Evolutionary conservation across 2,329 filamentous ascomycete species (phyloP), one percentile per base, ranked within the genome.

Genomic region (Keithomyces neogunnii): DNA sequence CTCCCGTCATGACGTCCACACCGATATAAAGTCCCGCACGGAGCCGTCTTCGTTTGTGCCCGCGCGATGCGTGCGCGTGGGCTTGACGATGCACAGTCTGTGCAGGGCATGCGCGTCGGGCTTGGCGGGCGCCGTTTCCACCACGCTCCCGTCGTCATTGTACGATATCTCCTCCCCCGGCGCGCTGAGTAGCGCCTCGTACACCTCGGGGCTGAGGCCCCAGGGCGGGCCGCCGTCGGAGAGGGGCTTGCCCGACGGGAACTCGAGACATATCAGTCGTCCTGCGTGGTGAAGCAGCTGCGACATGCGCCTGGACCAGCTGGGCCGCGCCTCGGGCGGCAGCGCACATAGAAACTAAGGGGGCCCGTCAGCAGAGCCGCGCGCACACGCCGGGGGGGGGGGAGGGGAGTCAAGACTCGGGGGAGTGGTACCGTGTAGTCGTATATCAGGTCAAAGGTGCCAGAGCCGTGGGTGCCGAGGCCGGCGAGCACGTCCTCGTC

Each of bases 221-320:
- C 81, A 91, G 2, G 89, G 89, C 10, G 89, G 89, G 0, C 89
- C 89, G 8, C 75, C 75, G 8, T 77, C 73, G 9, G 73, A 73
- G 8, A 84, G 76, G 42, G 81, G 75, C 65, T 91, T 93, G 55
- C 80, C 77, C 1, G 85, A 82, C 8, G 89, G 89, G 64, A 86
- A 95, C 64, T 95, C 89, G 55, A 95, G 76, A 67, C 81, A 84
- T 48, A 85, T 63, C 30, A 85, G 69, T 38, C 74, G 70, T 28
- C 80, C 80, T 29, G 58, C 63, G 5, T 71, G 70, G 26, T 66
- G 57, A 32, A 85, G 69, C 39, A 84, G 70, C 39, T 74, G 62
- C 11, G 68, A 59, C 66, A 80, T 77, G 50, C 78, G 70, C 50
- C 65, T 64, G 10, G 80, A 75, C 81, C 81, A 85, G 26, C 62